phyloP scores from a whole-genome alignment of 2,329 filamentous ascomycete species.

The Microthyrium microscopicum region DNA sequence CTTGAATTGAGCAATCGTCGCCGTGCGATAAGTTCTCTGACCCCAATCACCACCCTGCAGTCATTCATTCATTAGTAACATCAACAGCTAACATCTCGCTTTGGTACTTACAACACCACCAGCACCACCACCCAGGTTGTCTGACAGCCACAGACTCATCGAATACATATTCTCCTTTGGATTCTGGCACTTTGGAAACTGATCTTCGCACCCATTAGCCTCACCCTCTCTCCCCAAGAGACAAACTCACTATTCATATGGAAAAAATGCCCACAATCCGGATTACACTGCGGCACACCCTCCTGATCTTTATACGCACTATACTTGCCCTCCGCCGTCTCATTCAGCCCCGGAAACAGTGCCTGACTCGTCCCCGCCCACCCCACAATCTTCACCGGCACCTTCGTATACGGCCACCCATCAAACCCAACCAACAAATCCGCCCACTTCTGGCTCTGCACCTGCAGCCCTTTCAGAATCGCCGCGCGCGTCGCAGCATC shows the following conservation, averaged over 20 bases:
- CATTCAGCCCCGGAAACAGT: slow-evolving; percentile 21
- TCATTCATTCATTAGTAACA: too few relatives aligned
- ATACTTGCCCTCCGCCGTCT: slow-evolving; percentile 19
- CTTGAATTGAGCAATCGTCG: slow-evolving; percentile 24
- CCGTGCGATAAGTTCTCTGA: slow-evolving; percentile 26
- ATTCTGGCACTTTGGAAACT: slow-evolving; percentile 22
- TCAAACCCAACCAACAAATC: slow-evolving; percentile 28
- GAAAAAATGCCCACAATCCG: slow-evolving; percentile 28
- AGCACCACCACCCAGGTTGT: slow-evolving; percentile 26
- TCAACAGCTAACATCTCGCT: too few relatives aligned
- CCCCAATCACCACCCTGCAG: slow-evolving; percentile 35
- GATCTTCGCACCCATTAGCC: too few relatives aligned
- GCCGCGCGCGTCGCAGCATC: slow-evolving; percentile 23
- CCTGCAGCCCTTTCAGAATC: slow-evolving; percentile 19
- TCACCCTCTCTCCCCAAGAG: too few relatives aligned
- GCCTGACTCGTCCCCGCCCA: slow-evolving; percentile 25
- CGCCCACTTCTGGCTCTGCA: slow-evolving; percentile 25
- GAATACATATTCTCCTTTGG: slow-evolving; percentile 27
- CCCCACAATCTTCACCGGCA: slow-evolving; percentile 26
- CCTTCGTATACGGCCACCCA: slow-evolving; percentile 24
- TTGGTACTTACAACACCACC: too few relatives aligned
- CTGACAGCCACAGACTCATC: slow-evolving; percentile 31
- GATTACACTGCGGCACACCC: slow-evolving; percentile 26
- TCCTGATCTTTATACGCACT: slow-evolving; percentile 25
- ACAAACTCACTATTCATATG: slow-evolving; percentile 27